Evolutionary conservation across 768 basidiomycete genomes (phyloP).

Genomic region (Mycena filopes): DNA sequence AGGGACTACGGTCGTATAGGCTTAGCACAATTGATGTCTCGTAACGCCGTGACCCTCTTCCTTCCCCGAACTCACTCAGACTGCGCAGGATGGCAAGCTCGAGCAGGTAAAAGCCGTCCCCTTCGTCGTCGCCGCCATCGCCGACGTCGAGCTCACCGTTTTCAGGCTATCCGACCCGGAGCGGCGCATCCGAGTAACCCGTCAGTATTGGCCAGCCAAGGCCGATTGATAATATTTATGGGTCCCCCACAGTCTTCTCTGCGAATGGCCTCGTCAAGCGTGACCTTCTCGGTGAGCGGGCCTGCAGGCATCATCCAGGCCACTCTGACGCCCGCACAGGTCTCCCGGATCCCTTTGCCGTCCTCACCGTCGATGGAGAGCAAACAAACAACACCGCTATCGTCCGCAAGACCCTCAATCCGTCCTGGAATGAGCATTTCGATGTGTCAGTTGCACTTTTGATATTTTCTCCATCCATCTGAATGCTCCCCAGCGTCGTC

Average conservation of each 20-base stretch:
- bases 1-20: too few species aligned
- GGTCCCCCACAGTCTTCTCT: constrained; percentile 68
- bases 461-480: constrained; percentile 23
- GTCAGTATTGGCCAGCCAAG: constrained; percentile 45
- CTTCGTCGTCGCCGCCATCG: constrained; percentile 1
- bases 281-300: constrained; percentile 66
- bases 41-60: too few species aligned
- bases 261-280: constrained; percentile 81
- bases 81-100: constrained; percentile 37
- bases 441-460: constrained; percentile 86
- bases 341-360: constrained; percentile 90
- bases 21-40: too few species aligned
- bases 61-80: constrained; percentile 12
- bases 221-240: constrained; percentile 19
- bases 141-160: constrained; percentile 24
- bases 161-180: constrained; percentile 59
- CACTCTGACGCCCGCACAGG: constrained; percentile 12
- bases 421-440: constrained; percentile 88
- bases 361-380: constrained; percentile 87
- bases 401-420: constrained; percentile 72
- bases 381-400: constrained; percentile 83
- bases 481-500: constrained; percentile 58
- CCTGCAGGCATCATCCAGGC: neutral
- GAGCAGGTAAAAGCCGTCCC: constrained; percentile 44
- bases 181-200: constrained; percentile 60